Base-by-base conservation (phyloP, 2,329 filamentous ascomycete species). In the Pochonia chlamydosporia region DNA sequence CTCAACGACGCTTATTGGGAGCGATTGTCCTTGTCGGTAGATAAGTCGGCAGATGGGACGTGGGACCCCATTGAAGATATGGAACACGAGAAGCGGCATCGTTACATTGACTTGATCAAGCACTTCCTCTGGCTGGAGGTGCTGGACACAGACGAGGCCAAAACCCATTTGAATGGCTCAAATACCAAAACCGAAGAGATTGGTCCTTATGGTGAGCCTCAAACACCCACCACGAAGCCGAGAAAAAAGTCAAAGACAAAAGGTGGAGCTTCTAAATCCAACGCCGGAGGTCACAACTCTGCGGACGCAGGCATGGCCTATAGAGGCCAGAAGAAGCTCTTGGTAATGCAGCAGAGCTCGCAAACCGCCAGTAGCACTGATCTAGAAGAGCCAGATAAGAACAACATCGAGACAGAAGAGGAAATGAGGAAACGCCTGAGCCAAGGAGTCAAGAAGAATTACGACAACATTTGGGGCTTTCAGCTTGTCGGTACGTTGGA, bases 51-150 rank as follows among this genome's bases (percentile, higher is more conserved):
- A 1, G 54, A 57, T 1, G 56, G 54, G 16, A 49, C 50, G 0
- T 62, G 57, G 57, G 59, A 62, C 42, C 59, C 58, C 3, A 61
- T 62, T 5, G 49, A 60, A 36, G 58, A 61, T 13, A 40, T 57
- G 43, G 52, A 54, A 2, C 23, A 54, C 16, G 49, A 58, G n/a
- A 56, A 54, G 26, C 52, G 59, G 13, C 26, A 58, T 18, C 53
- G 51, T 4, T 62, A 57, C 39, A 54, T 62, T 24, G 58, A 61
- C 10, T 40, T 62, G 49, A 60, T 62, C 31, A 59, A 54, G 40
- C 54, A 62, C 24, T 62, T 61, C 14, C 54, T 62, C 8, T 62
- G 58, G 59, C 51, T 62, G 49, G 48, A 59, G 1, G 24, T 33
- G 2, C 18, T 30, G n/a, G 33, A 46, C 3, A n/a, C 21, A 6